Conservation (phyloP, 169 alveolate genomes). For the Eimeria maxima region DNA sequence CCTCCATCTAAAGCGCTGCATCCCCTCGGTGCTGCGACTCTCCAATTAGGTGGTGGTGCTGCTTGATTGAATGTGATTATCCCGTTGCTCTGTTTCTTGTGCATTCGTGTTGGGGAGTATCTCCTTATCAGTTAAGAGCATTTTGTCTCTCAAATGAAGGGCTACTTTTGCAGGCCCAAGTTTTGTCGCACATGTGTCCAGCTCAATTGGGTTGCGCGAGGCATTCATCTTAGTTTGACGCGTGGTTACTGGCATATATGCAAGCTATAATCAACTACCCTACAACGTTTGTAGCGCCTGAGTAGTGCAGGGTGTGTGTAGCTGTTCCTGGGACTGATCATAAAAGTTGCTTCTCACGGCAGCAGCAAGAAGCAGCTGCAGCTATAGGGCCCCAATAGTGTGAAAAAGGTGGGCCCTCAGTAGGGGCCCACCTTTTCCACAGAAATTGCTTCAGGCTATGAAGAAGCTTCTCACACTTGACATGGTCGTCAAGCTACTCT, state of each 20-base stretch:
- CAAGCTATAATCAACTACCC: neutral
- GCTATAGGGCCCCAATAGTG: neutral
- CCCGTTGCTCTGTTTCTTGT: neutral
- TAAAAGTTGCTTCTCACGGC: neutral
- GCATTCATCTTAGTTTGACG: neutral
- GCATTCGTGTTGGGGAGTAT: neutral
- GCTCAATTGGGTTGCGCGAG: neutral
- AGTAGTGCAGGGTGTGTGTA: neutral
- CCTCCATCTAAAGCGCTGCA: no score
- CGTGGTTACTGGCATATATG: neutral
- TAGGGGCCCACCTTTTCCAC: neutral
- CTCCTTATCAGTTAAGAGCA: neutral
- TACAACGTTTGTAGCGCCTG: neutral
- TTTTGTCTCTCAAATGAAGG: neutral
- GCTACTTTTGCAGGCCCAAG: neutral
- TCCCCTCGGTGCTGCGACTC: neutral
- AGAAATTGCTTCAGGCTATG: neutral
- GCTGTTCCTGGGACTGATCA: neutral
- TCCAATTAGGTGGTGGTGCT: neutral
- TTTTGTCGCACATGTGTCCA: neutral
- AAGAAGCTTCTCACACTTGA: neutral
- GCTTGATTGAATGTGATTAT: neutral
- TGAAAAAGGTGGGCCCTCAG: no score
- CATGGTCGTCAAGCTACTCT: neutral
- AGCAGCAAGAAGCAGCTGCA: neutral